Evolutionary conservation across 228 moss, liverwort and hornwort genomes (phyloP).

Genomic region (Sphagnum fallax): DNA sequence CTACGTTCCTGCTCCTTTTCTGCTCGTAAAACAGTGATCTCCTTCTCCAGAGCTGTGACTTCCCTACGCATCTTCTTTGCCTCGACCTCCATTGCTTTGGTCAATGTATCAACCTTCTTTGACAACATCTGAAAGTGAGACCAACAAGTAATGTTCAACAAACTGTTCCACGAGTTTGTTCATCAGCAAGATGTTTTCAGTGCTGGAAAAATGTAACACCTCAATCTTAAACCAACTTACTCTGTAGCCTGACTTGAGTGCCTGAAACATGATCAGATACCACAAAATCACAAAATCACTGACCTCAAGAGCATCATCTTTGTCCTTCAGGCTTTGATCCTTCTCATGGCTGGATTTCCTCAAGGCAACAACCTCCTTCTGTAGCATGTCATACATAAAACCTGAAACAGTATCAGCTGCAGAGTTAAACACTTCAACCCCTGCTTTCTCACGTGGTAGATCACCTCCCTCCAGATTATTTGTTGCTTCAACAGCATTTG

Average conservation of each 20-base stretch:
- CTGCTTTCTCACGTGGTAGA: conserved; percentile 51
- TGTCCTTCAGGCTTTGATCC: conserved; percentile 97
- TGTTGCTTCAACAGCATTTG: conserved; percentile 33
- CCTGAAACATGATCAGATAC: too few species aligned
- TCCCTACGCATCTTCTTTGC: conserved; percentile 99
- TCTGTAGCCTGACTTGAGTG: too few species aligned
- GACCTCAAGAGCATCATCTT: conserved; percentile 98
- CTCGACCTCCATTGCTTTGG: conserved; percentile 99
- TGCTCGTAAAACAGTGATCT: conserved; percentile 80
- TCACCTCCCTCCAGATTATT: conserved; percentile 46
- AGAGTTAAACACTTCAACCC: conserved; percentile 15
- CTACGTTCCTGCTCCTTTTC: conserved; percentile 90
- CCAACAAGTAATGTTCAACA: background rate
- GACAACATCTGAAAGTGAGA: conserved; percentile 74
- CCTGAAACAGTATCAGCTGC: conserved; percentile 81
- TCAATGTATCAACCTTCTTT: conserved; percentile 90
- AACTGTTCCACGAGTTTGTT: background rate
- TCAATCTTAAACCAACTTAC: too few species aligned
- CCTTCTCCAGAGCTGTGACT: conserved; percentile 88
- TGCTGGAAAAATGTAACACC: too few species aligned
- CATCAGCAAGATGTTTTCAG: too few species aligned
- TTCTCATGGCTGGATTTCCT: conserved; percentile 85
- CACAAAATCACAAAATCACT: conserved; percentile 1
- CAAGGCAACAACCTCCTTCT: conserved; percentile 86
- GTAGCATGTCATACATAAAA: conserved; percentile 86